Evolutionary conservation across 139 green algal genomes (phyloP).

Genomic region (Pleodorina starrii): DNA sequence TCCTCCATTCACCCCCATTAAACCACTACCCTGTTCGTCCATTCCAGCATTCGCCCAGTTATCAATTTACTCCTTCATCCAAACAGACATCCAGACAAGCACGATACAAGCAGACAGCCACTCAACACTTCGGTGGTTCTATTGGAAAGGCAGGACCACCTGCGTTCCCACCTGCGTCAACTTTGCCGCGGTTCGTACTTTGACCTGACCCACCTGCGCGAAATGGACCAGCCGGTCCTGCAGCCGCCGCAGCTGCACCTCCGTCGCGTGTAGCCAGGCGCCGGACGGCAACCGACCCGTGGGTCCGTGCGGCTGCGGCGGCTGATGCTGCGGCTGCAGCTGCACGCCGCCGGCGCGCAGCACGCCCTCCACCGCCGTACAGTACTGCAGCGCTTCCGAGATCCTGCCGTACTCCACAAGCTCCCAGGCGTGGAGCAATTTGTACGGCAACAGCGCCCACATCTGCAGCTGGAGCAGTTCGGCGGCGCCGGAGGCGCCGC

Average conservation of each 20-base stretch:
- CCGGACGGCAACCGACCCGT: background rate
- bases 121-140: no score
- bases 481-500: background rate
- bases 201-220: conserved; percentile 50
- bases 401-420: conserved; percentile 54
- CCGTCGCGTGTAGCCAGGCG: conserved; percentile 24
- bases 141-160: no score
- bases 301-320: background rate
- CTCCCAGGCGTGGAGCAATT: conserved; percentile 50
- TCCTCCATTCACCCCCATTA: no score
- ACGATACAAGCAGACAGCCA: no score
- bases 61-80: no score
- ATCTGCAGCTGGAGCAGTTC: background rate
- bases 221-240: conserved; percentile 39
- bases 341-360: background rate
- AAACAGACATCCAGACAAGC: no score
- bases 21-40: no score
- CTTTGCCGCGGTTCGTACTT: no score
- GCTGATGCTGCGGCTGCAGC: background rate
- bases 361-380: conserved; percentile 22
- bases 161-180: no score
- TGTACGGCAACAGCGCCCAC: conserved; percentile 51
- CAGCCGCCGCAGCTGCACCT: conserved; percentile 31
- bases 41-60: no score
- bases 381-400: conserved; percentile 54